A percentile compares a stretch with the other conserved stretches of the same genome.
Conservation (phyloP, 1,139 yeast genomes). For the Lizanozyma gosingica region DNA sequence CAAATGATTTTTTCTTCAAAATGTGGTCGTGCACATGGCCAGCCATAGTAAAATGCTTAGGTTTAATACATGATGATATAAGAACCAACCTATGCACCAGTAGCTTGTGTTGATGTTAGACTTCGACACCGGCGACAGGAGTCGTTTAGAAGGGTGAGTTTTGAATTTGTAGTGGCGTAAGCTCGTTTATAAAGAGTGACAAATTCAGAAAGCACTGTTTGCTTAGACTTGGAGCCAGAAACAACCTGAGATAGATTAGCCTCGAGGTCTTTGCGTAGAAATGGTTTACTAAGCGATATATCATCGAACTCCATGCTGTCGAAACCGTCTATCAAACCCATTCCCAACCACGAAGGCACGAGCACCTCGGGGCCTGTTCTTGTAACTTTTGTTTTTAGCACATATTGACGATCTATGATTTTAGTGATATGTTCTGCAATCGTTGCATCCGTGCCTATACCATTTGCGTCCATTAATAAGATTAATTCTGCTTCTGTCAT, state of each 20-base stretch:
- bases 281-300: constrained; percentile 81
- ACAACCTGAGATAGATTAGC: constrained; percentile 57
- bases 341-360: constrained; percentile 77
- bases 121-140: constrained; percentile 14
- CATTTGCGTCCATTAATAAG: constrained; percentile 92
- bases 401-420: constrained; percentile 59
- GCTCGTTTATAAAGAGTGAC: constrained; percentile 57
- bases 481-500: constrained; percentile 91
- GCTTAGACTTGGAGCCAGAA: constrained; percentile 47
- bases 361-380: constrained; percentile 31
- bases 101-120: constrained; percentile 2
- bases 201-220: constrained; percentile 48
- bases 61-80: no score
- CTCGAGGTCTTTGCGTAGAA: constrained; percentile 73
- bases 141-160: constrained; percentile 18
- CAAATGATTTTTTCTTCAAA: no score
- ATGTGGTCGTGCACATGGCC: no score
- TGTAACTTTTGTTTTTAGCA: constrained; percentile 35
- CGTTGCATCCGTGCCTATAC: constrained; percentile 98
- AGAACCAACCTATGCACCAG: no score
- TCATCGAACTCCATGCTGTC: constrained; percentile 65
- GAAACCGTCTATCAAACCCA: constrained; percentile 84
- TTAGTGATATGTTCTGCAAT: constrained; percentile 96
- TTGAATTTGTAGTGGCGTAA: constrained; percentile 31
- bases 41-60: no score